Percentiles rank a stretch among this genome's conserved stretches.
Evolutionary conservation across 2,329 filamentous ascomycete species (phyloP).

Genomic region (Metarhizium guizhouense): DNA sequence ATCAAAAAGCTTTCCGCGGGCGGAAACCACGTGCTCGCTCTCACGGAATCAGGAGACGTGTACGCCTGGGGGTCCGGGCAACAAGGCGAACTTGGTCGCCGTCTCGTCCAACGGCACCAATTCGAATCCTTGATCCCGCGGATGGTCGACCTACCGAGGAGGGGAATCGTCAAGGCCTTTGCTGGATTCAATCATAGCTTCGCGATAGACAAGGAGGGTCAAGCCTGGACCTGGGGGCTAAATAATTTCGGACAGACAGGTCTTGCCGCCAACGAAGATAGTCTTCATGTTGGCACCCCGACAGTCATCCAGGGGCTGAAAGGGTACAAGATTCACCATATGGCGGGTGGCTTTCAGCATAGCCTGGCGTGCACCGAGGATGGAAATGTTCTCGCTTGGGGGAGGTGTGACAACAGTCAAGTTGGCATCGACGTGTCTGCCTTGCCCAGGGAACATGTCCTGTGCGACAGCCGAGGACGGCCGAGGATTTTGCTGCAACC

Average conservation of each 20-base stretch:
- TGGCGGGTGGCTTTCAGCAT: constrained; percentile 35
- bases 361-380: constrained; percentile 33
- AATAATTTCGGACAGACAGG: constrained; percentile 66
- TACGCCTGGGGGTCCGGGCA: constrained; percentile 12
- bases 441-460: constrained; percentile 3
- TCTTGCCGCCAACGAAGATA: constrained; percentile 40
- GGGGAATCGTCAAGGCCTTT: constrained; percentile 29
- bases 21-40: constrained; percentile 56
- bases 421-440: constrained; percentile 6
- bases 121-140: constrained; percentile 37
- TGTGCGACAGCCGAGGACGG: constrained; percentile 5
- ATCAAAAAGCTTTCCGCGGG: constrained; percentile 52
- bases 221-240: constrained; percentile 60
- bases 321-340: constrained; percentile 42
- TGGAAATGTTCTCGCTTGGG: constrained; percentile 36
- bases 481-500: constrained; percentile 6
- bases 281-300: constrained; percentile 32
- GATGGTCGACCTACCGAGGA: constrained; percentile 12
- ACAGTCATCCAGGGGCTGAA: constrained; percentile 37
- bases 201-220: constrained; percentile 54
- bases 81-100: constrained; percentile 44
- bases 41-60: constrained; percentile 41
- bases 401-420: constrained; percentile 32
- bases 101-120: constrained; percentile 39
- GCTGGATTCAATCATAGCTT: constrained; percentile 62